Evolutionary conservation across 257 asterid species (phyloP).

Genomic region (Thymus mandschuricus): DNA sequence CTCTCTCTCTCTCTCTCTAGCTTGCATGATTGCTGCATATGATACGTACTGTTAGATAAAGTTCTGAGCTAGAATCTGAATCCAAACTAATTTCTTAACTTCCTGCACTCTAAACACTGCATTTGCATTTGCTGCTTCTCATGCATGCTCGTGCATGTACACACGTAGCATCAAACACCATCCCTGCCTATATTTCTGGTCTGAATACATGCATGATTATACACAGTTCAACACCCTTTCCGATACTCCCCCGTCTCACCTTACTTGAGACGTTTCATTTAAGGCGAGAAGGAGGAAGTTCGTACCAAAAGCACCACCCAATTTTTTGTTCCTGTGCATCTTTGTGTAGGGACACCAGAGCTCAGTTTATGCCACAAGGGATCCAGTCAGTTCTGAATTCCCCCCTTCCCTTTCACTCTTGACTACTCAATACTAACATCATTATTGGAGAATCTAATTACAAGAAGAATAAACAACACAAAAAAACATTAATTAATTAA

Average conservation of each 20-base stretch:
- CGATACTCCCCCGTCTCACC: background rate
- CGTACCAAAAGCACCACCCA: conserved; percentile 35
- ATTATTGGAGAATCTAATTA: conserved; percentile 45
- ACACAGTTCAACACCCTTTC: conserved; percentile 14
- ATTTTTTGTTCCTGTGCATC: conserved; percentile 35
- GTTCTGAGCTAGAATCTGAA: conserved; percentile 4
- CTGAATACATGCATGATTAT: conserved; percentile 5
- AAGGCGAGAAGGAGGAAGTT: too few species aligned
- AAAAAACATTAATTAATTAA: background rate
- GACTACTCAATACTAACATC: conserved; percentile 39
- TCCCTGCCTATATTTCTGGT: too few species aligned
- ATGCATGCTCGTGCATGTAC: too few species aligned
- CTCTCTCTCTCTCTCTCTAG: background rate
- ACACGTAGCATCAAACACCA: too few species aligned
- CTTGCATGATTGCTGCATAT: background rate
- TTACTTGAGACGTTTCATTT: too few species aligned
- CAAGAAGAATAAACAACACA: conserved; percentile 41
- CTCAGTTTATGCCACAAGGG: conserved; percentile 40
- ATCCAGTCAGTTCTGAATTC: conserved; percentile 43
- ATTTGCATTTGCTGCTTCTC: background rate
- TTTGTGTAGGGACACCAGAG: conserved; percentile 32
- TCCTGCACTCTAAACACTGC: background rate
- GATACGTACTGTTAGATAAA: background rate
- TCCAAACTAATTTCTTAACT: background rate
- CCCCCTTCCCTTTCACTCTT: too few species aligned